Base-by-base conservation (phyloP, 257 asterid genomes). In the Jacaranda copaia region DNA sequence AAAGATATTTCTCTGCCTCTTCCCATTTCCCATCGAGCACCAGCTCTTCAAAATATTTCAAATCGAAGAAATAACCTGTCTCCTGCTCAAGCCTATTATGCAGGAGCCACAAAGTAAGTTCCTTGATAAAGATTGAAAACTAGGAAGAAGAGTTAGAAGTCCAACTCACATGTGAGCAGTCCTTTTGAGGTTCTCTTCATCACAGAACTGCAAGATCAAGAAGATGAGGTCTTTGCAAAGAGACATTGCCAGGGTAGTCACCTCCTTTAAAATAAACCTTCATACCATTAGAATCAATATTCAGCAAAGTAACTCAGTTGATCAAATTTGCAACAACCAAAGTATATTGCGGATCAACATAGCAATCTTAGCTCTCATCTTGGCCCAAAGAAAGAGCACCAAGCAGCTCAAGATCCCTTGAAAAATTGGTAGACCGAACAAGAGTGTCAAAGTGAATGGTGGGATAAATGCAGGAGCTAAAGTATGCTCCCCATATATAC, bases 11-110 rank as follows among this genome's bases (percentile, higher is more conserved):
- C 86, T 91, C 96, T 0, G 87, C 86, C 75, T 88, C 84, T 6
- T 83, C 82, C 96, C 96, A 93, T 11, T 78, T 67, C 4, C 96
- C 96, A 8, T 61, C 39, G 42, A 86, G 83, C 68, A 84, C 75
- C 68, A 91, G 80, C 66, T 84, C 89, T 73, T 89, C 92, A 12
- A 93, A 86, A 77, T 88, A 84, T 2, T 77, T 75, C 88, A 86
- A 70, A 81, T 93, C 87, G 53, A 91, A 91, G 87, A 85, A 93
- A 80, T 81, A 77, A 15, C 89, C 89, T 0, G 94, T 77, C 85
- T 93, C 98, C 81, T 84, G 90, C 89, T 90, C 92, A 68, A 93
- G 91, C 89, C 98, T 93, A 70, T 68, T 9, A 25, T 13, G 9
- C 19, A 65, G 58, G 77, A 68, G 56, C 12, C 20, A 51, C 6